Base-by-base conservation (phyloP, 306 rosid species). In the Sphenostylis stenocarpa region DNA sequence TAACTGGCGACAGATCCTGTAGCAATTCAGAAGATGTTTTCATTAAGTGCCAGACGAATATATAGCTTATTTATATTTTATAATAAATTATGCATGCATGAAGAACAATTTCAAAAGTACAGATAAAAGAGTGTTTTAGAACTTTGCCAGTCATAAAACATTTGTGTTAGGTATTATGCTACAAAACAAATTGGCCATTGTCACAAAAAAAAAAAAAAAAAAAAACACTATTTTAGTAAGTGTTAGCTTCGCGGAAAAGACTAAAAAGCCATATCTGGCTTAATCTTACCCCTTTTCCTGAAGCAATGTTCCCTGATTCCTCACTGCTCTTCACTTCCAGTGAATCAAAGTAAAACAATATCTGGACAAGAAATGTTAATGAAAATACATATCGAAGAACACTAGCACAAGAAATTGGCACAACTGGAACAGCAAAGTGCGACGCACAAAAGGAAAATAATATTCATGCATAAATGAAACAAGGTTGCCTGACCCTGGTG, bases 331-430 rank as follows among this genome's bases (percentile, higher is more conserved):
- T 81, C 78, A 89, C 86, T 60, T 90, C 90, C 92, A 94, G 67
- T 72, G 77, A 82, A 78, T 88, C 97, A 13, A 43, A 51, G 87
- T 63, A 92, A 82, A 94, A 83, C 75, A 92, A 48, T 58, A 94
- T 75, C 98, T 94, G 90, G 16, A 38, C 67, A 67, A 43, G 26
- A 65, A 57, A 79, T 47, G 69, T 60, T 61, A 55, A 44, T n/a
- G 28, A 62, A 41, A 76, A 73, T 15, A 64, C 28, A 45, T 44
- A 14, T 53, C 63, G 64, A 72, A 70, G 66, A 34, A 71, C 58
- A 79, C 48, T 29, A 34, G 55, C 39, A n/a, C 63, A 76, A 51
- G 21, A 57, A 49, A 23, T 73, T 39, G 62, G 45, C 67, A 70
- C 11, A 23, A 72, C 63, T 49, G 67, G 45, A 72, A 73, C 43